These are phyloP conservation scores for Apiotrichum porosum DNA, from an alignment of 1,284 basidiomycete genomes.

Conservation along the genomic window DNA sequence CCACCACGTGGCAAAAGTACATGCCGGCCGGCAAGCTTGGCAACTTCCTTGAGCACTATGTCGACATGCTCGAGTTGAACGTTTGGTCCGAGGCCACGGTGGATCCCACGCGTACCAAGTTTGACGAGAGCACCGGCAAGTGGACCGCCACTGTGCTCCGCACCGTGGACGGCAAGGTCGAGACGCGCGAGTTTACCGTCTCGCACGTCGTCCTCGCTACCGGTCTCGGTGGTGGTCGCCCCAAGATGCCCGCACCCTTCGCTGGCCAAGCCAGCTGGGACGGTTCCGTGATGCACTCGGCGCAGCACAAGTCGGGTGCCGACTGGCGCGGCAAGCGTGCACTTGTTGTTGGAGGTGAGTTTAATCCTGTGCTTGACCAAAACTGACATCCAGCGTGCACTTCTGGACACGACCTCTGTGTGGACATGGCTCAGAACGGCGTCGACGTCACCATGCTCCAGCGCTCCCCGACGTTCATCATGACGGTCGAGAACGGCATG, in stretches of 20 bases:
- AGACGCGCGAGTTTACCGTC: conserved; percentile 51
- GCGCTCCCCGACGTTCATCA: conserved; percentile 60
- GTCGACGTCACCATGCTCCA: conserved; percentile 61
- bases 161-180: conserved; percentile 44
- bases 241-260: conserved; percentile 51
- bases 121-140: conserved; percentile 52
- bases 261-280: conserved; percentile 55
- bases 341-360: conserved; percentile 53
- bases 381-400: conserved; percentile 51
- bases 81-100: conserved; percentile 60
- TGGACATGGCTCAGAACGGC: conserved; percentile 53
- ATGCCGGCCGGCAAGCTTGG: conserved; percentile 54
- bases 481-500: conserved; percentile 54
- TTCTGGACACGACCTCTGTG: conserved; percentile 53
- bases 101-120: conserved; percentile 47
- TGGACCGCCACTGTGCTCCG: conserved; percentile 57
- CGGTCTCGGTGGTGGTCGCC: conserved; percentile 57
- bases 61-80: conserved; percentile 60
- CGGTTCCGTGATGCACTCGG: conserved; percentile 58
- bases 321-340: conserved; percentile 59
- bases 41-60: conserved; percentile 65
- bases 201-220: conserved; percentile 55
- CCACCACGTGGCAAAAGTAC: conserved; percentile 34
- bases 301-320: conserved; percentile 52
- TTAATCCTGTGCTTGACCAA: too few species aligned